Conservation (phyloP, 371 early-diverging fungal genomes). For the Mortierella sp. region DNA sequence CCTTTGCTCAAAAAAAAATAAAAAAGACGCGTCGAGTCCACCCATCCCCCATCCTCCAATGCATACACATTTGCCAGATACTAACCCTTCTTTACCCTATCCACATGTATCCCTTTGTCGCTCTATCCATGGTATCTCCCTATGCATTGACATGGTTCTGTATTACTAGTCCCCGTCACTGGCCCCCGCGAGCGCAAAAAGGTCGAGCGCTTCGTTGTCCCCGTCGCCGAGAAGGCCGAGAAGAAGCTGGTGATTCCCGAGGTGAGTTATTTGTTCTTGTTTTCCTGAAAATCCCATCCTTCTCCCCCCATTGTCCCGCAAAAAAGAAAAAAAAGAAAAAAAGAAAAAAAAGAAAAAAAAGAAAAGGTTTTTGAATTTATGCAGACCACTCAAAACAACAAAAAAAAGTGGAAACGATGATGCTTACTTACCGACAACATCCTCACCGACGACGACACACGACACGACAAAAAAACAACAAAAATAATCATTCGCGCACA, state of each 20-base stretch:
- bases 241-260: constrained; percentile 45
- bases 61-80: neutral
- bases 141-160: neutral
- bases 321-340: too few relatives aligned
- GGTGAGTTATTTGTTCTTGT: constrained; percentile 21
- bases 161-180: constrained; percentile 34
- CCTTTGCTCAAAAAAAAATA: neutral
- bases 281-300: neutral
- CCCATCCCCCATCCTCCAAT: neutral
- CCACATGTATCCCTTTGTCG: neutral
- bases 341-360: too few relatives aligned
- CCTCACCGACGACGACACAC: neutral
- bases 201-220: constrained; percentile 41
- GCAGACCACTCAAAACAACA: neutral
- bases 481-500: neutral
- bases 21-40: constrained; percentile 8
- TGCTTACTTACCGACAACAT: neutral
- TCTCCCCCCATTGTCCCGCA: neutral
- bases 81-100: neutral
- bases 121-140: neutral
- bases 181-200: constrained; percentile 56
- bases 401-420: neutral
- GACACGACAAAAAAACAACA: neutral
- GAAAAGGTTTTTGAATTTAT: neutral
- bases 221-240: constrained; percentile 33